Base-by-base conservation (phyloP, 2,329 filamentous ascomycete genomes). In the Fusarium gaditjirri region DNA sequence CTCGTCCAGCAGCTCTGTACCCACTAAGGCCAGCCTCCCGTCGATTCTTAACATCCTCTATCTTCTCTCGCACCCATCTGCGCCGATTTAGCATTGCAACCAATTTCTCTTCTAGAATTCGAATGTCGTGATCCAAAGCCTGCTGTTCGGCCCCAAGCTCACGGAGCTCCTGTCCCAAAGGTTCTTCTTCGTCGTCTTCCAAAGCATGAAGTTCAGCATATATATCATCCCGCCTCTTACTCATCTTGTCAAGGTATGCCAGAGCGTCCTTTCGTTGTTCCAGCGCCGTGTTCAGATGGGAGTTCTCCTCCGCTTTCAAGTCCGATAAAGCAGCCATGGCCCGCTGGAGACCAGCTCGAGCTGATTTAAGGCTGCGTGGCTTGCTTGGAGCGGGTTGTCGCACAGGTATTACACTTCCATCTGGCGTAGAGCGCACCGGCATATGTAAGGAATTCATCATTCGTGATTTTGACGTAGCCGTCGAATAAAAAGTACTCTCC, bases 1-100 rank as follows among this genome's bases (percentile, higher is more conserved):
- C 88, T 61, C 84, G 87, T 39, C 94, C 81, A 8, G 91, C 91
- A 3, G 90, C 88, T 25, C 86, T 88, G 78, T 94, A 94, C 1
- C 91, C 91, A 61, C 91, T 93, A 19, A 94, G 79, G n/a, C 89
- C 90, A 4, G 92, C 90, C 78, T 94, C 92, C 41, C 91, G 84
- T 59, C 86, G 86, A 73, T 91, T 94, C 70, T 87, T 86, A 3
- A 90, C 86, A 61, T 91, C 89, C 11, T 88, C 85, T 49, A 93
- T 88, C 75, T 89, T 86, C 6, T 86, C 85, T 68, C 87, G 81
- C 1, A 94, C 80, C 77, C 86, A 87, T n/a, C 86, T 83, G 72
- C 90, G 89, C 33, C 88, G 84, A 50, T 85, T 86, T 74, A 89
- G 89, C 81, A 94, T 84, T 6, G 85, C 85, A 29, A 85, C 83